Evolutionary conservation across 2,329 filamentous ascomycete genomes (phyloP).

Genomic region (Leptographium wingfieldii): DNA sequence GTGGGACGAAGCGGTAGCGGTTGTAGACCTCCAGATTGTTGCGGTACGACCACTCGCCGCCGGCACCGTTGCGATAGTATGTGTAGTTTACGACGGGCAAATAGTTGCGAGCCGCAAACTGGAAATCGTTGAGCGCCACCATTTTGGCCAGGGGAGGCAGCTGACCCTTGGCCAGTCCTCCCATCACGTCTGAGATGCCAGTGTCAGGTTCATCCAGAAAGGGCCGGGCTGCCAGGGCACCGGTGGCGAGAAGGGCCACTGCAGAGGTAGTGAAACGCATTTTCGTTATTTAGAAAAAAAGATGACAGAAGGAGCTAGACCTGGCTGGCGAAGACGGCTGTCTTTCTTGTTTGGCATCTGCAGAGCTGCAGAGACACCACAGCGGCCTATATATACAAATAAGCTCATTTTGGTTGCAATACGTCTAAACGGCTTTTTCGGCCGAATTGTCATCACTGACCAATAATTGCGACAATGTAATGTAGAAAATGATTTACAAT

Average conservation of each 20-base stretch:
- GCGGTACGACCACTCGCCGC: slow-evolving; percentile 42
- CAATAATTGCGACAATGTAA: no score
- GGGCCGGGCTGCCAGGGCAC: slow-evolving; percentile 27
- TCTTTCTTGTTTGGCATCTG: no score
- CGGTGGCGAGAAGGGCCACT: slow-evolving; percentile 24
- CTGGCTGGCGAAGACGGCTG: no score
- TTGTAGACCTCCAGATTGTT: slow-evolving; percentile 43
- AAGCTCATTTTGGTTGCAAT: no score
- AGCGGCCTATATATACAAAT: no score
- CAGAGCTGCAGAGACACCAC: no score
- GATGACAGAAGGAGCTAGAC: neutral
- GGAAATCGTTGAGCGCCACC: slow-evolving; percentile 27
- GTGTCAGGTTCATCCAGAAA: slow-evolving; percentile 34
- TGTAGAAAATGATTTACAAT: no score
- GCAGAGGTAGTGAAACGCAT: slow-evolving; percentile 28
- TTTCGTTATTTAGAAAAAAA: neutral
- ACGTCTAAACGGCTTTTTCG: no score
- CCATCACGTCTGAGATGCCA: slow-evolving; percentile 27
- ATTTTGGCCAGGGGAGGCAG: slow-evolving; percentile 17
- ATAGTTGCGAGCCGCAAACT: slow-evolving; percentile 37
- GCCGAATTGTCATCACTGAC: no score
- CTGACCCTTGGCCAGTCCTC: slow-evolving; percentile 6
- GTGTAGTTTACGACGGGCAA: slow-evolving; percentile 55
- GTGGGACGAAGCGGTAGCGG: slow-evolving; percentile 34
- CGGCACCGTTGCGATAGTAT: slow-evolving; percentile 45